phyloP scores from a whole-genome alignment of 768 basidiomycete species.

The Amanita pallidorosea region DNA sequence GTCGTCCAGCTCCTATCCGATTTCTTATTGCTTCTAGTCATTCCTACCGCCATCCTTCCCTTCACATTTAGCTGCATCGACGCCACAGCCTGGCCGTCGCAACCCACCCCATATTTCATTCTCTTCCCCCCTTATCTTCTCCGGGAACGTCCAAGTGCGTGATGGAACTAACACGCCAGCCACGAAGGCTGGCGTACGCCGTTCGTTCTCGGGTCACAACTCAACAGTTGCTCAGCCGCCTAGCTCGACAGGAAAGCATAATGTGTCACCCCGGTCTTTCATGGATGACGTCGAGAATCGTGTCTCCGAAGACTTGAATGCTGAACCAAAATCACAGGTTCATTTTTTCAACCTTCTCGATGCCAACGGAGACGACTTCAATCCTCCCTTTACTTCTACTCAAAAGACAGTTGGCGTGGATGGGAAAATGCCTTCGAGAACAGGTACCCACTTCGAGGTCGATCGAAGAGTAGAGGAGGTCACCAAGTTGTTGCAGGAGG shows the following conservation, averaged over 20 bases:
- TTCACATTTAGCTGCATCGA: slow-evolving; percentile 40
- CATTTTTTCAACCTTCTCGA: background rate
- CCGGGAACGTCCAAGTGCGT: slow-evolving; percentile 3
- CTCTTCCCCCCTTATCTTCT: slow-evolving; percentile 16
- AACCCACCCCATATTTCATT: slow-evolving; percentile 27
- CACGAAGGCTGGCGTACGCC: background rate
- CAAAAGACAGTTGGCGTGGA: slow-evolving; percentile 10
- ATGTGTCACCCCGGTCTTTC: background rate
- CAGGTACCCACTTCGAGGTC: slow-evolving; percentile 47
- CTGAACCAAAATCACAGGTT: background rate
- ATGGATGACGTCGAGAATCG: background rate
- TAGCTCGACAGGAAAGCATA: background rate
- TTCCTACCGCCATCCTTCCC: slow-evolving; percentile 49
- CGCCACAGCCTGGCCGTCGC: slow-evolving; percentile 25
- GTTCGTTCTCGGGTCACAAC: background rate
- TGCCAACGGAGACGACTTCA: slow-evolving; percentile 14
- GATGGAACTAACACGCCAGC: background rate
- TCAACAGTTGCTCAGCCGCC: background rate
- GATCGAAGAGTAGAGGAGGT: slow-evolving; percentile 44
- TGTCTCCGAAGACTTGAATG: background rate
- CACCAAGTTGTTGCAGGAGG: slow-evolving; percentile 43
- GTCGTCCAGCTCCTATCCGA: background rate
- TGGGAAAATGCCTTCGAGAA: background rate
- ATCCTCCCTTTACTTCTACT: slow-evolving; percentile 23
- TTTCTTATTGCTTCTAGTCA: slow-evolving; percentile 16